Evolutionary conservation across 208 protist genomes (phyloP), one percentile per base, ranked within the genome.

Genomic region (Crithidia bombi): DNA sequence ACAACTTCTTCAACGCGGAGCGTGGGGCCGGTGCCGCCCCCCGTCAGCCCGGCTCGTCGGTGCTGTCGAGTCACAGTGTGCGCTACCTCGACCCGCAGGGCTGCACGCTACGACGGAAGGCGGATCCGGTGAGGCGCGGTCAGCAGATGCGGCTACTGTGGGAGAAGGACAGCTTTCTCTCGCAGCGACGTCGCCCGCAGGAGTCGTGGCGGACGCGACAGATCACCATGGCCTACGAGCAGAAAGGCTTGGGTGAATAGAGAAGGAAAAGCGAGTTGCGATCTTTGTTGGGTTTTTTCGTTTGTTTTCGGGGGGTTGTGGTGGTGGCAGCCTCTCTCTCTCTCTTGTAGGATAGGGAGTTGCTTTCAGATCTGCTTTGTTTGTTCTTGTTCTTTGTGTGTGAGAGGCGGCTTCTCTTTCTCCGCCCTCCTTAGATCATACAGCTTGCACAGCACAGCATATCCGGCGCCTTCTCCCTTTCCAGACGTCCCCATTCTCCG

Each of bases 141-240:
- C 69, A 86, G 73, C 81, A 91, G 51, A 92, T 95, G 87, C 85
- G 90, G 2, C 59, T 80, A 35, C 50, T 92, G 25, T 95, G 90
- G 87, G 62, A 64, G n/a, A 68, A 74, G 15, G 90, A 95, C 49
- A 61, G 49, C 12, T 95, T 95, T 49, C 72, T 95, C 12, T 55
- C 69, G 23, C 80, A 90, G 63, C 76, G 79, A 5, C 51, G 70
- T 32, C 59, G 65, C 15, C 66, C 73, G 28, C 62, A 58, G 23
- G 61, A 71, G 43, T 49, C 61, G 58, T 71, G 67, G 64, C 61
- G 67, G 33, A 79, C 57, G 21, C 57, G 67, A 19, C 65, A 71
- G 21, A 72, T 70, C 44, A 75, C 70, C 15, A 75, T 75, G 70
- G 25, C 70, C 15, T 69, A 75, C 39, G 43, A 50, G 11, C 62